Conservation (phyloP, 2,329 filamentous ascomycete species). For the Paracamarosporium sp. region DNA sequence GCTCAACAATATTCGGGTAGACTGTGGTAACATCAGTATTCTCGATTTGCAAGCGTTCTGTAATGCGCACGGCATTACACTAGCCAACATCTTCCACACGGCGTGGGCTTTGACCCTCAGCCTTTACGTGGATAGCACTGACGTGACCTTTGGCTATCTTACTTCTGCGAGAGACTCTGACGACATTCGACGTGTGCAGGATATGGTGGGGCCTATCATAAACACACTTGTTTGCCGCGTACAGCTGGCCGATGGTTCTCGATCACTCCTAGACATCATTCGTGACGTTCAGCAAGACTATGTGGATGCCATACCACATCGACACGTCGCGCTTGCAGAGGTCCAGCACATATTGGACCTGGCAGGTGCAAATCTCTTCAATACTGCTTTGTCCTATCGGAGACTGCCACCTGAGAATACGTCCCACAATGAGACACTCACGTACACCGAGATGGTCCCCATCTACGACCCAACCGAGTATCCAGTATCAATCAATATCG, state of each 20-base stretch:
- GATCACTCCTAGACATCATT: conserved; percentile 47
- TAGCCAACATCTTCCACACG: conserved; percentile 54
- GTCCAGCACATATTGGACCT: conserved; percentile 52
- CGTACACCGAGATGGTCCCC: conserved; percentile 45
- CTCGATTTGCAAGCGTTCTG: conserved; percentile 46
- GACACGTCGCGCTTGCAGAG: conserved; percentile 53
- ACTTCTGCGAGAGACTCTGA: conserved; percentile 49
- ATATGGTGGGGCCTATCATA: conserved; percentile 55
- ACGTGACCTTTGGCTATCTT: conserved; percentile 56
- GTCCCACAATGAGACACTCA: conserved; percentile 33
- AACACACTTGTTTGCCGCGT: conserved; percentile 56
- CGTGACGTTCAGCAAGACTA: conserved; percentile 55
- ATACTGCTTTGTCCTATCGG: conserved; percentile 57
- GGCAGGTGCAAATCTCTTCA: conserved; percentile 50
- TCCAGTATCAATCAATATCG: conserved; percentile 56
- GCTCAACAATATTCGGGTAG: conserved; percentile 34
- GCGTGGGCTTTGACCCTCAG: conserved; percentile 50
- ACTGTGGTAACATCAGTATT: conserved; percentile 34
- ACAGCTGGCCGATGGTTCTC: conserved; percentile 37
- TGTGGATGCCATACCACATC: conserved; percentile 53
- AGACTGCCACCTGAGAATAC: conserved; percentile 44
- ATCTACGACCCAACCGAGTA: conserved; percentile 58
- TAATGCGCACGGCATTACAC: conserved; percentile 52
- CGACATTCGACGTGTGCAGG: conserved; percentile 47
- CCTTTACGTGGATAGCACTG: conserved; percentile 43